These are phyloP conservation scores for Penicillium maclennaniae DNA, from an alignment of 495 filamentous ascomycete species.

Conservation along the genomic window DNA sequence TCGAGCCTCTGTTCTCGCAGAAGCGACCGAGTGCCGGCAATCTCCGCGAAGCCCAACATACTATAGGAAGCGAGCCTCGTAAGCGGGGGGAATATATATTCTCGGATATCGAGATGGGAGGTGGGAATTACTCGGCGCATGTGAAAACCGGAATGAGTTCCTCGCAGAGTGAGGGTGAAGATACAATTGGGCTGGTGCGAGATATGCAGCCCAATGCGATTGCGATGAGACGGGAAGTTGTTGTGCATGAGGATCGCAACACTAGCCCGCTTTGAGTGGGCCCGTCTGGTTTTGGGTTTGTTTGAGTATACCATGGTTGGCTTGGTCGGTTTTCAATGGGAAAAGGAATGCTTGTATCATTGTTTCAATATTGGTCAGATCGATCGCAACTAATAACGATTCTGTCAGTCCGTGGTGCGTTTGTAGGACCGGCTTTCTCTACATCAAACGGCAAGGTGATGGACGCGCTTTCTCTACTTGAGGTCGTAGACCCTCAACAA, in stretches of 20 bases:
- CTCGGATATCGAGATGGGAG: conserved; percentile 6
- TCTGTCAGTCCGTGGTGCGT: not conserved
- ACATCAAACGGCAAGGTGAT: not conserved
- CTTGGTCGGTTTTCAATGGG: not conserved
- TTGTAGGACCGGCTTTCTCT: not conserved
- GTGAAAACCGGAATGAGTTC: conserved; percentile 5
- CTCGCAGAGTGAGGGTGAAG: conserved; percentile 5
- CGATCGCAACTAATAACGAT: not conserved
- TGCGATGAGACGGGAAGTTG: conserved; percentile 3
- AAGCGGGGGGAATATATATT: not conserved
- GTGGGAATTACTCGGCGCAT: conserved; percentile 5
- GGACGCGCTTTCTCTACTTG: not conserved
- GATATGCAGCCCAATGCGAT: conserved; percentile 10
- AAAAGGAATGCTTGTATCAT: not conserved
- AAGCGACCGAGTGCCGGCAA: conserved; percentile 4
- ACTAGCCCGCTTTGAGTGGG: not conserved
- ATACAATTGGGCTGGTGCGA: conserved; percentile 3
- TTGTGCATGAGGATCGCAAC: not conserved
- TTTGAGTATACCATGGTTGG: not conserved
- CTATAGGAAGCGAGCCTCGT: conserved; percentile 3
- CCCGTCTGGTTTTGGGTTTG: not conserved
- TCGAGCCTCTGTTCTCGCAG: conserved; percentile 4
- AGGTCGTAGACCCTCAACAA: too few species aligned
- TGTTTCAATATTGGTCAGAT: not conserved
- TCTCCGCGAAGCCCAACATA: conserved; percentile 7